Evolutionary conservation across 139 green algal genomes (phyloP), one percentile per base, ranked within the genome.

Genomic region (Parachlorella kessleri): DNA sequence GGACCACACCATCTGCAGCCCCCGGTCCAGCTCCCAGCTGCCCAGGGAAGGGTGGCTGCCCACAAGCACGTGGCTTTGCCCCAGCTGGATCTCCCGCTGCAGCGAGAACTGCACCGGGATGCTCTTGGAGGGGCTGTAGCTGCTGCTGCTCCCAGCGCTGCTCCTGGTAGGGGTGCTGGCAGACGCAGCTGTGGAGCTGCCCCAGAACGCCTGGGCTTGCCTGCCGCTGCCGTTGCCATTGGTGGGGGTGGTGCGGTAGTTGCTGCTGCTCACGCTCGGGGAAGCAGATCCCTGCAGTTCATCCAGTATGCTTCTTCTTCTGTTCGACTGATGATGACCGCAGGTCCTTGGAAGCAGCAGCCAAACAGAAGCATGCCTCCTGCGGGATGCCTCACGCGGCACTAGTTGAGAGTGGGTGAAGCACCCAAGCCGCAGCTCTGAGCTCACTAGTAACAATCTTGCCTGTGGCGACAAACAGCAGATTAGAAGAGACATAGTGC

Each of bases 1-100:
- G n/a, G 41, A 84, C 92, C 91, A 96, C 3, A 70, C 64, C 59
- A 94, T 83, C 30, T 77, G 28, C 1, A 74, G 41, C 2, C 66
- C 89, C 28, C 81, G 81, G 10, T 70, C 67, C 33, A 87, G 59
- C 33, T 90, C 73, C 89, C 90, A 94, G 28, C 26, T 48, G 32
- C 89, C 88, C 35, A 90, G 79, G 55, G 39, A 35, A 32, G 81
- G 63, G 30, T 66, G 6, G 48, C 81, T 64, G 32, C 85, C 85
- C 40, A 84, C 67, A 35, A 89, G 42, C 40, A 72, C 41, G 55
- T 88, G 40, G 32, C 75, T 69, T 70, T 89, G 78, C 5, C 85
- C 85, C 38, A 78, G 87, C 21, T 69, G 39, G 18, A 85, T 64
- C 83, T 88, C 74, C 78, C 48, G 48, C 48, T 59, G 48, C 14